A percentile compares a stretch with the other conserved stretches of the same genome.
Evolutionary conservation across 371 early-diverging fungal species (phyloP).

Genomic region (Mortierella polycephala): DNA sequence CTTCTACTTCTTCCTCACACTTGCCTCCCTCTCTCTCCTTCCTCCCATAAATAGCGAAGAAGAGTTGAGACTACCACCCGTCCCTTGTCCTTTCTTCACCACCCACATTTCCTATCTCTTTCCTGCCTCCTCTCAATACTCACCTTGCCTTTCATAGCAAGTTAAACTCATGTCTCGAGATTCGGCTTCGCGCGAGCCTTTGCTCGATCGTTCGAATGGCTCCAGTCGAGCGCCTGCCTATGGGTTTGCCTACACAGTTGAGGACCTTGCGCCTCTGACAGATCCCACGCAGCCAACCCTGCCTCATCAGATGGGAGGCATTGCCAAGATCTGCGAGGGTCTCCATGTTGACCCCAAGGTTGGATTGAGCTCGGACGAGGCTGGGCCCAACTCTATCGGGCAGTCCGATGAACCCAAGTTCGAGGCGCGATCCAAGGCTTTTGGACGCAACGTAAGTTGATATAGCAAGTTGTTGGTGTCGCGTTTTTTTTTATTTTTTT

Average conservation of each 20-base stretch:
- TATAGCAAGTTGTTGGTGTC: too few species aligned
- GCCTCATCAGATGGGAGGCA: slow-evolving; percentile 77
- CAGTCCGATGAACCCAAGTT: slow-evolving; percentile 60
- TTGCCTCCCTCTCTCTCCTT: neutral
- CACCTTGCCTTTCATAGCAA: too few species aligned
- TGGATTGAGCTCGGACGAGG: slow-evolving; percentile 78
- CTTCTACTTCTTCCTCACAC: neutral
- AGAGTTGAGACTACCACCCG: neutral
- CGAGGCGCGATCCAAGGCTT: slow-evolving; percentile 70
- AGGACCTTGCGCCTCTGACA: slow-evolving; percentile 57
- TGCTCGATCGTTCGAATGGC: slow-evolving; percentile 10
- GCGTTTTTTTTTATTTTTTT: neutral
- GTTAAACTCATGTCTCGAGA: slow-evolving; percentile 20
- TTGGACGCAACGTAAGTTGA: slow-evolving; percentile 70
- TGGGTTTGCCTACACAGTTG: slow-evolving; percentile 20
- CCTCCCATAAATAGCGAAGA: neutral
- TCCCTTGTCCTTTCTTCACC: neutral
- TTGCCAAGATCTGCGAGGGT: slow-evolving; percentile 64
- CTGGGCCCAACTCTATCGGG: slow-evolving; percentile 24
- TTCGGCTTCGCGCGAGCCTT: slow-evolving; percentile 32
- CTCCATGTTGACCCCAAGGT: slow-evolving; percentile 71
- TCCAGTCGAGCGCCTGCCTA: neutral
- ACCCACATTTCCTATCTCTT: neutral
- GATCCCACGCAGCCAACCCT: slow-evolving; percentile 77
- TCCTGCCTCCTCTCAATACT: slow-evolving; percentile 1